phyloP scores from a whole-genome alignment of 176 grass and related monocot species.

The Melocanna baccifera region DNA sequence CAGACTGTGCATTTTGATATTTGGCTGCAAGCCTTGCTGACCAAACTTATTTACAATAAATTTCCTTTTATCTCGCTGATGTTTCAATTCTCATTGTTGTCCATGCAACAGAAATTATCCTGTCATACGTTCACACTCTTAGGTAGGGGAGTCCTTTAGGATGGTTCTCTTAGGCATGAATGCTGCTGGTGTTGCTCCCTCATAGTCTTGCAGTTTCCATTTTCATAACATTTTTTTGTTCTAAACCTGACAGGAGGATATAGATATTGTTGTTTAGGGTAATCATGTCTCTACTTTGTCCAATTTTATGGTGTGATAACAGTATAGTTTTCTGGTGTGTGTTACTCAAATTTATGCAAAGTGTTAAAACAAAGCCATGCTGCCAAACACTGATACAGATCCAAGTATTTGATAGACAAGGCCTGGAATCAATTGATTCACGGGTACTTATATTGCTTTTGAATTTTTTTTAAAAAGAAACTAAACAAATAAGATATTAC shows the following conservation, averaged over 20 bases:
- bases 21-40: background rate
- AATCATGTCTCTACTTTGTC: background rate
- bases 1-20: background rate
- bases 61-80: background rate
- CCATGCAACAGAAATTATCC: background rate
- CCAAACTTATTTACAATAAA: background rate
- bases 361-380: background rate
- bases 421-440: background rate
- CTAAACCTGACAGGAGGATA: background rate
- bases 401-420: background rate
- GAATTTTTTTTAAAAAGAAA: background rate
- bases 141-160: background rate
- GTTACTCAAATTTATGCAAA: background rate
- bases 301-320: background rate
- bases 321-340: background rate
- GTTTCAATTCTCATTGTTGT: background rate
- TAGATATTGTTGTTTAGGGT: background rate
- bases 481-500: background rate
- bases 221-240: background rate
- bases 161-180: background rate
- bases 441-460: background rate
- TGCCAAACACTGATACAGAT: background rate
- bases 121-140: background rate
- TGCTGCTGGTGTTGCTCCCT: background rate
- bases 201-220: background rate